These are phyloP conservation scores for Hanseniaspora vineae DNA, from an alignment of 805 yeast species.

Conservation along the genomic window DNA sequence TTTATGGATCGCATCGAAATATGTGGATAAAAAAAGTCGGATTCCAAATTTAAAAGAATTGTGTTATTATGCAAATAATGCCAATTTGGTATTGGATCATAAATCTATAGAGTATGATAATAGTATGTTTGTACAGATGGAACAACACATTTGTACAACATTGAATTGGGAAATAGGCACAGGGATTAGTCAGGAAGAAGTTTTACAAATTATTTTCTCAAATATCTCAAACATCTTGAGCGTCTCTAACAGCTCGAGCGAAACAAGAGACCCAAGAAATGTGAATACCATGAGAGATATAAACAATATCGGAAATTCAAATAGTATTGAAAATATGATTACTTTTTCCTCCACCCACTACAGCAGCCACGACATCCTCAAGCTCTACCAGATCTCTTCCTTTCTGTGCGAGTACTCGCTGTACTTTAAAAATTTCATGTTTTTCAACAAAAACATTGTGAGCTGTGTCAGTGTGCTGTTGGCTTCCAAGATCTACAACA, in stretches of 20 bases:
- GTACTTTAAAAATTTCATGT: slow-evolving; percentile 36
- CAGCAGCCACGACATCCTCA: not conserved
- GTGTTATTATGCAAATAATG: slow-evolving; percentile 45
- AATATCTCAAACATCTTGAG: slow-evolving; percentile 1
- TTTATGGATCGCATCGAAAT: slow-evolving; percentile 77
- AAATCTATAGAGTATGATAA: slow-evolving; percentile 35
- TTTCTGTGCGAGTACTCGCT: slow-evolving; percentile 43
- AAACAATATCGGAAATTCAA: too few relatives aligned
- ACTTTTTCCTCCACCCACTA: too few relatives aligned
- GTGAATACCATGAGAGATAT: too few relatives aligned
- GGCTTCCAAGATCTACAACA: slow-evolving; percentile 36
- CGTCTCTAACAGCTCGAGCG: slow-evolving; percentile 6
- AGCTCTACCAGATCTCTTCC: slow-evolving; percentile 24
- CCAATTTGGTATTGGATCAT: not conserved
- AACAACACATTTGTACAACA: slow-evolving; percentile 57
- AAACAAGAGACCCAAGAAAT: too few relatives aligned
- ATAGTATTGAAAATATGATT: too few relatives aligned
- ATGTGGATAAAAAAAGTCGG: slow-evolving; percentile 51
- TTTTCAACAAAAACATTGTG: slow-evolving; percentile 32
- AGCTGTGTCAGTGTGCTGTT: slow-evolving; percentile 37
- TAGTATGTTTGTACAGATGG: slow-evolving; percentile 65
- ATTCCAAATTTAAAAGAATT: slow-evolving; percentile 57
- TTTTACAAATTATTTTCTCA: slow-evolving; percentile 7
- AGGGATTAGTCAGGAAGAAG: slow-evolving; percentile 11
- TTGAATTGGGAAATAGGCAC: slow-evolving; percentile 44